Evolutionary conservation across 768 basidiomycete genomes (phyloP).

Genomic region (Russula lepida): DNA sequence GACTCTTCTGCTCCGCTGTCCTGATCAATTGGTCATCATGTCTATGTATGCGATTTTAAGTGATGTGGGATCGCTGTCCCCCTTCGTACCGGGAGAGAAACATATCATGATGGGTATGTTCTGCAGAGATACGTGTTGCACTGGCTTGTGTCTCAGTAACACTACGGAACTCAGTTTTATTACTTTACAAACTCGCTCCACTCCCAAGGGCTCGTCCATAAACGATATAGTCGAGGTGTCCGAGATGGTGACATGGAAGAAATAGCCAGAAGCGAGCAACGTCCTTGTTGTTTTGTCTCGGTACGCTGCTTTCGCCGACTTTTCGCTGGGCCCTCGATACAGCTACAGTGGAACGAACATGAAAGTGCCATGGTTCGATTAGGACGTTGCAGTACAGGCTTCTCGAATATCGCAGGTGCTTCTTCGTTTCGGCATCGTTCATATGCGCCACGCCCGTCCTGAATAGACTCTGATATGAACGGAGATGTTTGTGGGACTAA

Average conservation of each 20-base stretch:
- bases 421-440: no score
- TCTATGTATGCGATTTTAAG: no score
- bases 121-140: neutral
- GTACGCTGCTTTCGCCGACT: neutral
- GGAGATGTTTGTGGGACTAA: neutral
- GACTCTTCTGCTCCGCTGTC: neutral
- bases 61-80: no score
- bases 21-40: no score
- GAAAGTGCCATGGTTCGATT: neutral
- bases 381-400: neutral
- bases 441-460: no score
- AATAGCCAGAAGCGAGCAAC: neutral
- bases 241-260: no score
- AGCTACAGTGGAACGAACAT: neutral
- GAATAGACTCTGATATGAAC: neutral
- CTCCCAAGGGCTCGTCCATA: no score
- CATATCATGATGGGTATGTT: neutral
- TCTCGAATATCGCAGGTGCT: neutral
- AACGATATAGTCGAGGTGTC: no score
- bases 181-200: no score
- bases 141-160: neutral
- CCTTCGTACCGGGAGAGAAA: no score
- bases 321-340: neutral
- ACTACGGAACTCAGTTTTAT: neutral
- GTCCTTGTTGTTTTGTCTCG: neutral